A percentile compares a stretch with the other conserved stretches of the same genome.
Evolutionary conservation across 345 rosid genomes (phyloP).

Genomic region (Citrus unshiu): DNA sequence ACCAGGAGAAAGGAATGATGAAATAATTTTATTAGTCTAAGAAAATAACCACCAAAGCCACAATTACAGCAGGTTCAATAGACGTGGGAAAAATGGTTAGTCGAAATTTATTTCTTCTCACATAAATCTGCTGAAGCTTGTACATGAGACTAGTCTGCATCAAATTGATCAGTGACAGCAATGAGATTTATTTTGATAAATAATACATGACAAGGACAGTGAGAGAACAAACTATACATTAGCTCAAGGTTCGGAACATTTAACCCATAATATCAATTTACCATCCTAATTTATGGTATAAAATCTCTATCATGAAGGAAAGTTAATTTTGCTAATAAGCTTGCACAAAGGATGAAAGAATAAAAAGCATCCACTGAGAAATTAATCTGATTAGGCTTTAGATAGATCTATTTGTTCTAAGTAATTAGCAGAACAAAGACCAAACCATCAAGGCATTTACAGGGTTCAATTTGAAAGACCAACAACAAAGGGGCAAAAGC

Average conservation of each 20-base stretch:
- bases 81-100: conserved; percentile 69
- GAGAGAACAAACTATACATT: not conserved
- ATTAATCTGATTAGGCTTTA: not conserved
- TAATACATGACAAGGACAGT: too few relatives aligned
- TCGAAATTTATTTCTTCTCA: conserved; percentile 54
- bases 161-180: not conserved
- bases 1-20: not conserved
- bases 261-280: not conserved
- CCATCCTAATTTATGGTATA: not conserved
- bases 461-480: not conserved
- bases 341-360: not conserved
- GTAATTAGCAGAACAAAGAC: not conserved
- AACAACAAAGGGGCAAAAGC: not conserved
- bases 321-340: not conserved
- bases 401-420: not conserved
- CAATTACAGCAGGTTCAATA: conserved; percentile 46
- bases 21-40: conserved; percentile 31
- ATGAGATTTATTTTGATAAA: not conserved
- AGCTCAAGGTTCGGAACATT: not conserved
- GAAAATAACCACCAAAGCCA: conserved; percentile 65
- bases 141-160: conserved; percentile 92
- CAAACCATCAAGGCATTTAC: not conserved
- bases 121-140: conserved; percentile 76
- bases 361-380: not conserved
- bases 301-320: not conserved